Evolutionary conservation across 805 yeast species (phyloP).

Genomic region (Pichia paraexigua): DNA sequence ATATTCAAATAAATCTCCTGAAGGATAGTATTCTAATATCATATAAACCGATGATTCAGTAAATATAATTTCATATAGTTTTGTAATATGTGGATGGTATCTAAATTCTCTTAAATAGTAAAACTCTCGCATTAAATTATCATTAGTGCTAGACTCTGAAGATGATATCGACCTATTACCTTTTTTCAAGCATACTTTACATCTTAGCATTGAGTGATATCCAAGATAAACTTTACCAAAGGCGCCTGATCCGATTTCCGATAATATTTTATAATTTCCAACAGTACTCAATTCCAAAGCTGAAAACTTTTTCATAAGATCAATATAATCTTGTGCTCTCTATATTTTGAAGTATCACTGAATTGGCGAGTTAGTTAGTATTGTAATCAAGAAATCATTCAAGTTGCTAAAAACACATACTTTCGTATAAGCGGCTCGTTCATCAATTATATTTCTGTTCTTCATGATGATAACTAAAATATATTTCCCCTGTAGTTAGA

Average conservation of each 20-base stretch:
- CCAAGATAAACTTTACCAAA: slow-evolving; percentile 92
- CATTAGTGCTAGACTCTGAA: slow-evolving; percentile 34
- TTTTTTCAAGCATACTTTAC: slow-evolving; percentile 79
- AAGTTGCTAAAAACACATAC: slow-evolving; percentile 10
- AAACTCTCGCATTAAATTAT: slow-evolving; percentile 83
- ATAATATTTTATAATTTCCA: slow-evolving; percentile 69
- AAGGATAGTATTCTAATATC: slow-evolving; percentile 84
- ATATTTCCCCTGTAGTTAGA: neutral
- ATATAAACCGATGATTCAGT: slow-evolving; percentile 79
- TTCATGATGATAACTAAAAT: slow-evolving; percentile 8
- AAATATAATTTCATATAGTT: slow-evolving; percentile 76
- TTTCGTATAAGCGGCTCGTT: slow-evolving; percentile 24
- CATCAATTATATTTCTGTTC: slow-evolving; percentile 23
- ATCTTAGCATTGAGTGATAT: slow-evolving; percentile 60
- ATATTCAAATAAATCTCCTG: slow-evolving; percentile 66
- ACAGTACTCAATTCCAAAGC: slow-evolving; percentile 47
- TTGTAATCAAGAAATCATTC: neutral
- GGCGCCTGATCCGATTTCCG: slow-evolving; percentile 84
- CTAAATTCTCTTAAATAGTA: slow-evolving; percentile 75
- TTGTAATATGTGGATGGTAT: slow-evolving; percentile 74
- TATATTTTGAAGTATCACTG: slow-evolving; percentile 1
- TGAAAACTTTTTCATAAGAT: slow-evolving; percentile 29
- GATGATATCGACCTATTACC: slow-evolving; percentile 31
- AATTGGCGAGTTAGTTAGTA: neutral
- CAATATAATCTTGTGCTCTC: slow-evolving; percentile 30